Percentiles rank a stretch among this genome's conserved stretches.
These are phyloP conservation scores for Dactylorhiza incarnata DNA, from an alignment of 106 monocot genomes.

Conservation along the genomic window DNA sequence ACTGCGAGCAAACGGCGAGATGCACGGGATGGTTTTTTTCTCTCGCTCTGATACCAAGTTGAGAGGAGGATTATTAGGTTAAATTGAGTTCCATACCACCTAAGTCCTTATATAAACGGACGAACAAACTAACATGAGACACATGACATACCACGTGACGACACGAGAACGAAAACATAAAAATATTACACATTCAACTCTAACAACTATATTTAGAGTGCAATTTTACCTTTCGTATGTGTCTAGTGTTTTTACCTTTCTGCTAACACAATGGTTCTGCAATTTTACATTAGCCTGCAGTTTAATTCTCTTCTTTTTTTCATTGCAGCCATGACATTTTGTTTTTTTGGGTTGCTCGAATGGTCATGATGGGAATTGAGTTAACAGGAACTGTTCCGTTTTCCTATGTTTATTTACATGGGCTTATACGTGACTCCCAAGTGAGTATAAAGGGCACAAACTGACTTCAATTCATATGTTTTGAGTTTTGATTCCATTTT, in stretches of 20 bases:
- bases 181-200: too few species aligned
- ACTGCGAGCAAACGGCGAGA: too few species aligned
- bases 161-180: too few species aligned
- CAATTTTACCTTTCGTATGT: background rate
- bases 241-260: background rate
- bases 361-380: constrained; percentile 99
- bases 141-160: too few species aligned
- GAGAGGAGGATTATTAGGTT: too few species aligned
- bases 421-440: constrained; percentile 93
- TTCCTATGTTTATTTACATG: constrained; percentile 95
- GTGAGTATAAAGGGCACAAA: constrained; percentile 23
- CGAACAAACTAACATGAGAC: too few species aligned
- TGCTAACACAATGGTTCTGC: background rate
- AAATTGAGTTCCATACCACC: too few species aligned
- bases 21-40: too few species aligned
- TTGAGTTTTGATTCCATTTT: background rate
- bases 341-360: constrained; percentile 99
- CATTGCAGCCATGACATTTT: constrained; percentile 91
- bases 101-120: too few species aligned
- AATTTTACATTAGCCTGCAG: background rate
- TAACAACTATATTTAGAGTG: background rate
- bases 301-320: constrained; percentile 3
- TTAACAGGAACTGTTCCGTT: constrained; percentile 87
- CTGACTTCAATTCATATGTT: background rate
- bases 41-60: too few species aligned